Base-by-base conservation (phyloP, 768 basidiomycete species). In the Tulasnella sp. region DNA sequence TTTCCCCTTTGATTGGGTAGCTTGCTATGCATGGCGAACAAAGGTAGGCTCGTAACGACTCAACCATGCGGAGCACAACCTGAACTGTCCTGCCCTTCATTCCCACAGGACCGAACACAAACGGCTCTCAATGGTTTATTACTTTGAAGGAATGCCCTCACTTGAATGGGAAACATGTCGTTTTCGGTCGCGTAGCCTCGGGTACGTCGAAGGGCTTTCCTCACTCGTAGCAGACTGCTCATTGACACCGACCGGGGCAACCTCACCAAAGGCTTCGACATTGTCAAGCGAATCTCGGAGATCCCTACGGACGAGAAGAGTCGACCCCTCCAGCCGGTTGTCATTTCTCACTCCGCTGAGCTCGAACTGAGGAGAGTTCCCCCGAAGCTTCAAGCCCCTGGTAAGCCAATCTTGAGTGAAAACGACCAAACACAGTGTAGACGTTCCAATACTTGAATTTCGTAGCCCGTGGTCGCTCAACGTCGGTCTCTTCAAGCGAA, bases 21-120 rank as follows among this genome's bases (percentile, higher is more conserved):
- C 14, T 81, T 95, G 34, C 81, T 96, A 12, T 92, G 91, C 76
- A 96, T 95, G 94, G 94, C 94, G 11, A 96, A 96, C 79, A 86
- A 86, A 75, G 91, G 91, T 2, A 14, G 64, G 71, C 12, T 72
- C 73, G 67, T 73, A 19, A 63, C 39, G n/a, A 5, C 0, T 42
- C 16, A 1, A 37, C 19, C 26, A 3, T 12, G 39, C 1, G 2
- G 1, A 44, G 26, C n/a, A 22, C 1, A 2, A 52, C 22, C 26
- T 70, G 14, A 17, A 11, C 34, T 0, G 52, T 5, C 26, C 26
- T 44, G n/a, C 62, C 42, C 26, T 29, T 52, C 52, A 2, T 34
- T 9, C n/a, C 63, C 37, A 0, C 22, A 69, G 80, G 81, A 37
- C 88, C 90, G 0, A 83, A 90, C 79, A 95, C 94, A 40, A 95